These are phyloP conservation scores for Ceratopteris richardii DNA, from an alignment of 75 land plant genomes.

Conservation along the genomic window DNA sequence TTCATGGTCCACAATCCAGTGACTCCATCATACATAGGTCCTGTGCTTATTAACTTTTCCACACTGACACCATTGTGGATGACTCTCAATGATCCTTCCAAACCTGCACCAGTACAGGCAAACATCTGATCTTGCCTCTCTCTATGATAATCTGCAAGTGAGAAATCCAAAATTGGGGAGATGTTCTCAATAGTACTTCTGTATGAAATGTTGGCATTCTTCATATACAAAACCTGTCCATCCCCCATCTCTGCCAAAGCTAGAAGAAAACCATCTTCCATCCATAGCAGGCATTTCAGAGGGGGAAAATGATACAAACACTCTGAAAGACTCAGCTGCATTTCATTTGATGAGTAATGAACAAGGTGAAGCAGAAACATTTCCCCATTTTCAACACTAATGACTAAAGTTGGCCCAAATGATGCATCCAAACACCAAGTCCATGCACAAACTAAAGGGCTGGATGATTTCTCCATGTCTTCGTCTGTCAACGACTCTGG, in stretches of 20 bases:
- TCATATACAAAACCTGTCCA: conserved; percentile 70
- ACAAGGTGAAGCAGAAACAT: conserved; percentile 43
- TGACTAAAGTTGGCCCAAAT: conserved; percentile 37
- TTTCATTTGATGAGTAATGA: conserved; percentile 22
- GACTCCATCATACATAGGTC: conserved; percentile 73
- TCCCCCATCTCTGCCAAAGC: conserved; percentile 90
- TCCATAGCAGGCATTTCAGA: conserved; percentile 67
- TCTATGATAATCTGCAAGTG: conserved; percentile 63
- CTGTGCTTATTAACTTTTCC: conserved; percentile 72
- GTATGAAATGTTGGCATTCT: conserved; percentile 33
- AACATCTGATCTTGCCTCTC: conserved; percentile 95
- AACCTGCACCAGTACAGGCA: conserved; percentile 81
- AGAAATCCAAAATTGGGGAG: conserved; percentile 80
- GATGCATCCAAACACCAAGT: conserved; percentile 56
- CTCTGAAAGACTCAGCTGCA: conserved; percentile 37
- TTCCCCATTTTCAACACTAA: conserved; percentile 75
- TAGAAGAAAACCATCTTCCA: conserved; percentile 61
- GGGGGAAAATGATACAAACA: conserved; percentile 61
- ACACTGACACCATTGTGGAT: conserved; percentile 88
- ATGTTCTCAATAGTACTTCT: conserved; percentile 67
- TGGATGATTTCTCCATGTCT: neutral
- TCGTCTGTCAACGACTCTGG: neutral
- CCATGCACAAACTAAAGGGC: conserved; percentile 59
- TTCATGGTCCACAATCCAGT: conserved; percentile 75
- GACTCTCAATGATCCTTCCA: conserved; percentile 77